Conservation (phyloP, 2,329 filamentous ascomycete species). For the Penicillium sp. region DNA sequence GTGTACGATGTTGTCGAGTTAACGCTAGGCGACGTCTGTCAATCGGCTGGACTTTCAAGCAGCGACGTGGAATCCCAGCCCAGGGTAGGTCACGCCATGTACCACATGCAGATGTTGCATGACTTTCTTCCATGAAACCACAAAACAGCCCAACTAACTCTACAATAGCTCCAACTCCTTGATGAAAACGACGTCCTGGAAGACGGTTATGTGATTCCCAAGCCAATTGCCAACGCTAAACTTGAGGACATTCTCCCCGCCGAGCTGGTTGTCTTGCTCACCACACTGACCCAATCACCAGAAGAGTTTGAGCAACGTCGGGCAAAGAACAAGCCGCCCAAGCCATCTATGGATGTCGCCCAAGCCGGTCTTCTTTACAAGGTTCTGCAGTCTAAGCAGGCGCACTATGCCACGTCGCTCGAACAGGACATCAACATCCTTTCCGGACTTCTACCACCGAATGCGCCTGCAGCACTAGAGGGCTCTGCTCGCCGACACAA, state of each 20-base stretch:
- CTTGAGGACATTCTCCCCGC: conserved; percentile 38
- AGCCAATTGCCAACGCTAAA: conserved; percentile 27
- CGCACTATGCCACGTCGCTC: conserved; percentile 56
- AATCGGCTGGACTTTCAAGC: conserved; percentile 35
- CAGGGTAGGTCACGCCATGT: conserved; percentile 23
- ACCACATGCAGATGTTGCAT: background rate
- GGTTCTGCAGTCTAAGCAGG: conserved; percentile 33
- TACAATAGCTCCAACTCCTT: conserved; percentile 52
- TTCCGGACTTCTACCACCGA: conserved; percentile 28
- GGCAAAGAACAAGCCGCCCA: conserved; percentile 39
- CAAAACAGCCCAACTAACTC: conserved; percentile 10
- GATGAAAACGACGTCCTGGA: conserved; percentile 66
- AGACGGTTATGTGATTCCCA: conserved; percentile 67
- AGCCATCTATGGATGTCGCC: conserved; percentile 28
- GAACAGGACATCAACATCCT: conserved; percentile 51
- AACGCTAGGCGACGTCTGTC: conserved; percentile 59
- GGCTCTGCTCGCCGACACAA: conserved; percentile 35
- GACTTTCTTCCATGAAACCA: background rate
- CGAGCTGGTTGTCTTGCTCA: conserved; percentile 41
- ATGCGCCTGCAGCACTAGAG: conserved; percentile 37
- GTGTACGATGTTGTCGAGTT: conserved; percentile 83
- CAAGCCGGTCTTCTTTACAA: conserved; percentile 37
- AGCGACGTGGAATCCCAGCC: conserved; percentile 32
- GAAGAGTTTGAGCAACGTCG: conserved; percentile 35
- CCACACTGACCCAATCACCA: conserved; percentile 31